These are phyloP conservation scores for Inonotus obliquus DNA, from an alignment of 1,284 basidiomycete species.

Conservation along the genomic window DNA sequence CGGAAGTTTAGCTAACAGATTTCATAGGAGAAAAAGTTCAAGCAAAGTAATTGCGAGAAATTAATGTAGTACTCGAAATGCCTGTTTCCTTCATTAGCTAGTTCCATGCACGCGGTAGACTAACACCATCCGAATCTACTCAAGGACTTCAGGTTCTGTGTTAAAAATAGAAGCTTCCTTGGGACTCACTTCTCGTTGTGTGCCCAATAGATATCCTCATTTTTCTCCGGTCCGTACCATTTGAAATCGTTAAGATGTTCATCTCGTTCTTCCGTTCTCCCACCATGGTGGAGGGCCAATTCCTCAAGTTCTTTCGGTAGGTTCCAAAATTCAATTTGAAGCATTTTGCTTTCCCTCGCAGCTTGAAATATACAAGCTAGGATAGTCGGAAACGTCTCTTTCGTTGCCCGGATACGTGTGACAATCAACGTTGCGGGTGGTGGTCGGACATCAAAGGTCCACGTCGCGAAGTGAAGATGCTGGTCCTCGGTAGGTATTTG, in stretches of 20 bases:
- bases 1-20: background rate
- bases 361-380: slow-evolving; percentile 35
- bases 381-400: slow-evolving; percentile 35
- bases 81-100: too few species aligned
- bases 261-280: slow-evolving; percentile 34
- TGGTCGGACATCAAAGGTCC: slow-evolving; percentile 44
- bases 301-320: slow-evolving; percentile 34
- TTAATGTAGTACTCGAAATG: too few species aligned
- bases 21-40: background rate
- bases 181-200: slow-evolving; percentile 40
- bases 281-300: slow-evolving; percentile 33
- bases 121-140: slow-evolving; percentile 15
- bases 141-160: background rate
- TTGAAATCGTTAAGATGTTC: slow-evolving; percentile 52
- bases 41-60: background rate
- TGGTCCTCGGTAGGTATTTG: background rate
- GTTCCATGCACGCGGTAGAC: background rate
- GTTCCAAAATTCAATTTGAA: slow-evolving; percentile 54
- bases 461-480: slow-evolving; percentile 40
- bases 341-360: slow-evolving; percentile 36
- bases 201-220: slow-evolving; percentile 42
- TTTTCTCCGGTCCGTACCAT: slow-evolving; percentile 47
- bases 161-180: background rate
- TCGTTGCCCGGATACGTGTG: slow-evolving; percentile 42
- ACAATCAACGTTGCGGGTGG: slow-evolving; percentile 40